Percentiles rank a stretch among this genome's conserved stretches.
These are phyloP conservation scores for Magnolia sinica DNA, from an alignment of 164 flowering plant species.

Conservation along the genomic window DNA sequence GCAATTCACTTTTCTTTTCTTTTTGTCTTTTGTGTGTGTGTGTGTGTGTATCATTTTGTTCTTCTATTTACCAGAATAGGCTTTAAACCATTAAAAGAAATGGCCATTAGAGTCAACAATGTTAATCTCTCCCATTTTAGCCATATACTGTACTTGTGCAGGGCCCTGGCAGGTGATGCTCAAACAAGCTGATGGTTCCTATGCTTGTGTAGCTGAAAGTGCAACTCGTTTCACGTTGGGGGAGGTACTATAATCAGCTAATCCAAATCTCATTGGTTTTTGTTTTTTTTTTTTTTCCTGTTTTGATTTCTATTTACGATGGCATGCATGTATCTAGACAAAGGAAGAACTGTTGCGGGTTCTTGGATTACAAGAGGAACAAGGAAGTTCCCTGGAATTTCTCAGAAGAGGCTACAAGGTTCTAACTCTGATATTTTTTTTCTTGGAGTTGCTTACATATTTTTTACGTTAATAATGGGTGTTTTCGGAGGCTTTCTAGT, in stretches of 20 bases:
- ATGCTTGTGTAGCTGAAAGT: conserved; percentile 90
- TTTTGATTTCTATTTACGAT: not conserved
- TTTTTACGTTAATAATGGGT: not conserved
- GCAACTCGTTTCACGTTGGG: conserved; percentile 81
- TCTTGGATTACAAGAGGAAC: conserved; percentile 85
- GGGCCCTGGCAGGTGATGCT: conserved; percentile 99
- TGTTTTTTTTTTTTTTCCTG: not conserved
- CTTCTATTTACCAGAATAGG: not conserved
- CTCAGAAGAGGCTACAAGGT: conserved; percentile 97
- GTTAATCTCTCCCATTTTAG: not conserved
- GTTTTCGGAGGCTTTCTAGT: no score
- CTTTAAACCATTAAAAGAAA: not conserved
- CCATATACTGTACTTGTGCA: conserved; percentile 24
- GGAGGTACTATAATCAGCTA: conserved; percentile 48
- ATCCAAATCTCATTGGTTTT: not conserved
- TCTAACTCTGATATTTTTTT: not conserved
- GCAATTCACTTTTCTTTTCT: no score
- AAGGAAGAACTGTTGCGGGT: conserved; percentile 95
- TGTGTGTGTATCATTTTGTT: not conserved
- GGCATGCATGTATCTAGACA: conserved; percentile 39
- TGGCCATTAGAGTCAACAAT: not conserved
- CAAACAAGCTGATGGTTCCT: conserved; percentile 87
- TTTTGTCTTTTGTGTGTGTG: no score
- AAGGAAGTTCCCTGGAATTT: conserved; percentile 92
- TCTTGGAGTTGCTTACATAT: not conserved